phyloP scores from a whole-genome alignment of 345 rosid genomes.

The Iberis pinnata region DNA sequence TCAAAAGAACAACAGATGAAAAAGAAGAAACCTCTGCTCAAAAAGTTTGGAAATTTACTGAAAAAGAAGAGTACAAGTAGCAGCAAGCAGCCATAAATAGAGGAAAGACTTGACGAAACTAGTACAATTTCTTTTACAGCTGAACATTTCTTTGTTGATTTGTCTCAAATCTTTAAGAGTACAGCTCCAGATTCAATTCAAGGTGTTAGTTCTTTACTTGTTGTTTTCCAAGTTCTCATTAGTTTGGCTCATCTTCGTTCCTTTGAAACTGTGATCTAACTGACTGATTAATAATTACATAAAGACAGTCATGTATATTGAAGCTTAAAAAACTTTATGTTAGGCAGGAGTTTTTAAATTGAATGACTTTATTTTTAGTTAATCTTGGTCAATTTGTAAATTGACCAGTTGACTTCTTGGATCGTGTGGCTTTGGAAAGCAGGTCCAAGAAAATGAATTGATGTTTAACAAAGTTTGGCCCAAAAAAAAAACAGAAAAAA shows the following conservation, averaged over 20 bases:
- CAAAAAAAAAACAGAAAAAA: no score
- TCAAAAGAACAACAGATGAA: constrained; percentile 64
- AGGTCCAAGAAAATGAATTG: no score
- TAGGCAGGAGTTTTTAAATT: no score
- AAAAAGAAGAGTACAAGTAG: constrained; percentile 61
- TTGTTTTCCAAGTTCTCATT: not conserved
- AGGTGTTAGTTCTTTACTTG: constrained; percentile 6
- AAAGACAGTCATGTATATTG: no score
- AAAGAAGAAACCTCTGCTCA: constrained; percentile 85
- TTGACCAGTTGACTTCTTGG: no score
- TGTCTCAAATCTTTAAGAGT: constrained; percentile 15
- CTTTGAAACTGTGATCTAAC: not conserved
- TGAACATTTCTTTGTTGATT: constrained; percentile 17
- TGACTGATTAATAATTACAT: no score
- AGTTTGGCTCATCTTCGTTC: not conserved
- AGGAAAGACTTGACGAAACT: not conserved
- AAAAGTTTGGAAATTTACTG: constrained; percentile 79
- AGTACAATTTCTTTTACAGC: not conserved
- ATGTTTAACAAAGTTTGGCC: no score
- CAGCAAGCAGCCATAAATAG: constrained; percentile 51
- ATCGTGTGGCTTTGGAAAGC: no score
- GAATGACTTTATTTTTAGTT: no score
- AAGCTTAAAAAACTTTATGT: no score
- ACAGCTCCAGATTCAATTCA: no score
- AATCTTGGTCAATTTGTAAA: no score